These are phyloP conservation scores for Viridothelium virens DNA, from an alignment of 495 filamentous ascomycete genomes.

Conservation along the genomic window DNA sequence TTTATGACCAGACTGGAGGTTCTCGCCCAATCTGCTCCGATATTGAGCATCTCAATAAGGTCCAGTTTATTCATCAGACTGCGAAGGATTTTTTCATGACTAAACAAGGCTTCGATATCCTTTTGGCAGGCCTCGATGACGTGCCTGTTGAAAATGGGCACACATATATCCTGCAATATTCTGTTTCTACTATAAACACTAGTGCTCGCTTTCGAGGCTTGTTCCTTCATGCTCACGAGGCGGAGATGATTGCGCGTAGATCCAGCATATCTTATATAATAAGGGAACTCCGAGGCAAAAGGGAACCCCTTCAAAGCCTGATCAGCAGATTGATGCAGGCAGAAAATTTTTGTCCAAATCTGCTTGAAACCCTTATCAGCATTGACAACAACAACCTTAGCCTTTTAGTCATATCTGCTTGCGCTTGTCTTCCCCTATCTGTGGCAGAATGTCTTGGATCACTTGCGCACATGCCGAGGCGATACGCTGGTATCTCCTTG, in stretches of 20 bases:
- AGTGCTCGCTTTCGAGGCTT: background rate
- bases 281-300: background rate
- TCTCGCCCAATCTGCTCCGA: background rate
- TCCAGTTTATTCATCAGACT: constrained; percentile 8
- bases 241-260: background rate
- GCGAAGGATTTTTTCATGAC: constrained; percentile 4
- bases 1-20: background rate
- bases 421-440: constrained; percentile 1
- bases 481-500: constrained; percentile 4
- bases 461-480: constrained; percentile 6
- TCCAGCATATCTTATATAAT: background rate
- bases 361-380: background rate
- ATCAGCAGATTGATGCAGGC: background rate
- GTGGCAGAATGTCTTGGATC: constrained; percentile 7
- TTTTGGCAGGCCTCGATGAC: background rate
- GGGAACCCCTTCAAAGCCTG: background rate
- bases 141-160: background rate
- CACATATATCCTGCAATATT: constrained; percentile 9
- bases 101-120: constrained; percentile 4
- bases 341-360: background rate
- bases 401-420: constrained; percentile 4
- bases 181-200: background rate
- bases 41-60: background rate
- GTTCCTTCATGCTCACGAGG: background rate
- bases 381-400: background rate